These are phyloP conservation scores for Yamadazyma pseudoaaseri DNA, from an alignment of 1,139 yeast genomes.

Conservation along the genomic window DNA sequence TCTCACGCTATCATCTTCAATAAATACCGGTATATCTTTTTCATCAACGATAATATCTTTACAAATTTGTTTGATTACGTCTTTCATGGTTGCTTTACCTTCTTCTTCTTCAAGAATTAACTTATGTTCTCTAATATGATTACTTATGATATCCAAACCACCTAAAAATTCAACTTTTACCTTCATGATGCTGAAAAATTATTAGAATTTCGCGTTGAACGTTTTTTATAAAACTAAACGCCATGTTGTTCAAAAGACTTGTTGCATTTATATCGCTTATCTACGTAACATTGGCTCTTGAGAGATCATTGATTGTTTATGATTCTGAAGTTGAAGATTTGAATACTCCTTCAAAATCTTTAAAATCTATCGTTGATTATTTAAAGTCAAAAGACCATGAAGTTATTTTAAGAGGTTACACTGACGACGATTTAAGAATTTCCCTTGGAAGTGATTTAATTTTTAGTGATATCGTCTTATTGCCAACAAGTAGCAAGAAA, in stretches of 20 bases:
- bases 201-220: constrained; percentile 1
- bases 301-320: constrained; percentile 30
- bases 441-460: constrained; percentile 26
- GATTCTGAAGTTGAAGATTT: constrained; percentile 29
- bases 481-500: constrained; percentile 40
- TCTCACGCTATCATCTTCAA: constrained; percentile 77
- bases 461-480: constrained; percentile 34
- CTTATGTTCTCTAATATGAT: constrained; percentile 48
- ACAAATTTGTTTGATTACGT: constrained; percentile 57
- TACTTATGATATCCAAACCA: constrained; percentile 68
- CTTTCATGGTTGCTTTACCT: constrained; percentile 51
- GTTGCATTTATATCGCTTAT: constrained; percentile 12
- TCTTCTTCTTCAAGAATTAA: constrained; percentile 38
- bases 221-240: neutral
- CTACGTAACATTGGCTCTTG: constrained; percentile 12
- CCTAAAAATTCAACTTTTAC: constrained; percentile 55
- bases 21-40: constrained; percentile 68
- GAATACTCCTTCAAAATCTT: constrained; percentile 15
- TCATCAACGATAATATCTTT: constrained; percentile 56
- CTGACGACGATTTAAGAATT: constrained; percentile 25
- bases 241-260: constrained; percentile 9
- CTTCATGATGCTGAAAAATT: constrained; percentile 19
- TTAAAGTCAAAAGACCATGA: constrained; percentile 19
- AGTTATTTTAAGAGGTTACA: constrained; percentile 19
- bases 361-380: constrained; percentile 20